phyloP scores from a whole-genome alignment of 768 basidiomycete species.

The Tricholoma matsutake region DNA sequence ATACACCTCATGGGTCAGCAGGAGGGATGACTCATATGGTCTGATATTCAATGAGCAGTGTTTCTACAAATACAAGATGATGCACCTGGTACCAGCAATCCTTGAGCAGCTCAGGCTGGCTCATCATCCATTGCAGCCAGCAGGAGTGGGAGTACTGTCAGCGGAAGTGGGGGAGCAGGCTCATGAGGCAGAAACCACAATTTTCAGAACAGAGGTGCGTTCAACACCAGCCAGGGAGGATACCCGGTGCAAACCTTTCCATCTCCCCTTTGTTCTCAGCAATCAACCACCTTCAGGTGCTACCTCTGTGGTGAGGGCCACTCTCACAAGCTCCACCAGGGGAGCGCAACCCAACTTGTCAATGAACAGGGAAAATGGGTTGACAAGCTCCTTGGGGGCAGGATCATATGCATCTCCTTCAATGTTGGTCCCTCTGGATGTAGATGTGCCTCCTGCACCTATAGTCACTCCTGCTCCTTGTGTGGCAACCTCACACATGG shows the following conservation, averaged over 20 bases:
- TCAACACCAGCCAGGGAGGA: not conserved
- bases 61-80: not conserved
- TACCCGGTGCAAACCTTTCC: too few relatives aligned
- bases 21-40: not conserved
- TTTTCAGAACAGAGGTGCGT: not conserved
- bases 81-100: not conserved
- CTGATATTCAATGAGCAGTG: not conserved
- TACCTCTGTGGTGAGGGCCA: not conserved
- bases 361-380: not conserved
- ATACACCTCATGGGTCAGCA: not conserved
- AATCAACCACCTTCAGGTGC: too few relatives aligned
- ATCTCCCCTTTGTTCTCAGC: too few relatives aligned
- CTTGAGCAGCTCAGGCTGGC: not conserved
- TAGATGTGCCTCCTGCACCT: not conserved
- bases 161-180: not conserved
- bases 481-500: too few relatives aligned
- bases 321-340: not conserved
- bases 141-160: not conserved
- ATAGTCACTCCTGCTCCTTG: too few relatives aligned
- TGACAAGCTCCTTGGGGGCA: not conserved
- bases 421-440: not conserved
- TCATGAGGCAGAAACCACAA: not conserved
- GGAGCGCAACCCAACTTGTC: not conserved
- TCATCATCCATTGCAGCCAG: not conserved
- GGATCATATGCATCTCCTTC: not conserved